Evolutionary conservation across 2,329 filamentous ascomycete species (phyloP), one percentile per base, ranked within the genome.

Genomic region (Pseudonectria buxi): DNA sequence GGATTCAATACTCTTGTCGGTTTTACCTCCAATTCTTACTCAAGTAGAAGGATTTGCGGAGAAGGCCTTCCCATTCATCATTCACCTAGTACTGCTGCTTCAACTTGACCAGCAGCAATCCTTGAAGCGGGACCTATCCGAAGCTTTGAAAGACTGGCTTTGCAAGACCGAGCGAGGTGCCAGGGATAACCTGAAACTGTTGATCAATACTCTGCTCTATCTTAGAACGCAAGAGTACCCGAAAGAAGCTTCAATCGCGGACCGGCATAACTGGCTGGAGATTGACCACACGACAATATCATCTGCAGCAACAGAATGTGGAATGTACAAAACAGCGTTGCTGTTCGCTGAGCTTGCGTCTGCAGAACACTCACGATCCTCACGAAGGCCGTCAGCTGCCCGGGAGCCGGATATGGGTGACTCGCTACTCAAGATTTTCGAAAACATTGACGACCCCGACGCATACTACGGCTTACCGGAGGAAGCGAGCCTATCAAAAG

Each of bases 391-490:
- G 7, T 87, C 82, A 3, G 63, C 67, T 3, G 54, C 68, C 31
- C 68, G 65, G 46, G 64, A 72, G 46, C 55, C 68, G 30, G 64
- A 79, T 16, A 74, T 85, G 6, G 71, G 75, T 4, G 77, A 85
- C 22, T 69, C 94, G 2, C 67, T 96, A 10, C 71, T 95, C 29
- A 69, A 75, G 1, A 89, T 98, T 3, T 98, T 92, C 57, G 83
- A 86, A 54, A 90, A 86, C 41, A 84, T 98, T 30, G 89, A 95
- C 54, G 94, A 99, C 52, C 90, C 89, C 2, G 92, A 99, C 58
- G 83, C 88, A 1, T 98, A 94, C 58, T 98, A 98, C 55, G 94
- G 92, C 4, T 72, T 95, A 7, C 77, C 86, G 28, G 84, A 94
- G 58, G 76, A 77, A 27, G 76, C 87, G 6, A 88, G 80, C 38